Evolutionary conservation across 2,329 filamentous ascomycete genomes (phyloP).

Genomic region (Xylaria sp.): DNA sequence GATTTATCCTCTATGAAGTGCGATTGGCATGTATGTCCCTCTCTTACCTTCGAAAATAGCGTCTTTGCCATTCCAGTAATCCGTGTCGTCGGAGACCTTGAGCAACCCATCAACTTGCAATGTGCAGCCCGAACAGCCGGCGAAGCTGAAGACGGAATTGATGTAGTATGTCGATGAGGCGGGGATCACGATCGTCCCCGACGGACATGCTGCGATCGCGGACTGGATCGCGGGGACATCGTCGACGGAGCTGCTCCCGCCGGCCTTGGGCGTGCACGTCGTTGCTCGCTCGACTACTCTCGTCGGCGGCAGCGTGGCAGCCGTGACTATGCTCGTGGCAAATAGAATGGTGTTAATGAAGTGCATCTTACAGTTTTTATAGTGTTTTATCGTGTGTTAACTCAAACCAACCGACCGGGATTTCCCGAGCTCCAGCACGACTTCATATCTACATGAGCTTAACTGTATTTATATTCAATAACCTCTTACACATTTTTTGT

Average conservation of each 20-base stretch:
- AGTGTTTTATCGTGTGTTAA: background rate
- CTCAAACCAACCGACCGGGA: background rate
- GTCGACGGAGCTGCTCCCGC: conserved; percentile 30
- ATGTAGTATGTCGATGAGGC: conserved; percentile 26
- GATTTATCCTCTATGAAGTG: no score
- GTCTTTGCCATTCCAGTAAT: conserved; percentile 31
- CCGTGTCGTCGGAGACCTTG: conserved; percentile 31
- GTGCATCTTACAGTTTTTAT: conserved; percentile 26
- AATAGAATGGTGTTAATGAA: conserved; percentile 8
- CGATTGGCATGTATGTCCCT: background rate
- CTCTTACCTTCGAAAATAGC: conserved; percentile 31
- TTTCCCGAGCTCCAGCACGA: background rate
- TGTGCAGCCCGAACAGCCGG: conserved; percentile 31
- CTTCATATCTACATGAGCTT: background rate
- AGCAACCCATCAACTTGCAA: conserved; percentile 29
- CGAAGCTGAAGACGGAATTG: conserved; percentile 34
- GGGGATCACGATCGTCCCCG: conserved; percentile 34
- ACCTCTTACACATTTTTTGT: background rate
- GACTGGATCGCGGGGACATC: conserved; percentile 37
- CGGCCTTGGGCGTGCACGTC: conserved; percentile 28
- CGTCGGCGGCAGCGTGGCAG: conserved; percentile 8
- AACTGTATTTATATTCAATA: conserved; percentile 4
- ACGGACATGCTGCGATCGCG: conserved; percentile 31
- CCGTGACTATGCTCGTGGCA: conserved; percentile 6
- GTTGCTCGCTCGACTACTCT: conserved; percentile 30